Evolutionary conservation across 2,329 filamentous ascomycete genomes (phyloP), one percentile per base, ranked within the genome.

Genomic region (Penicillium capsulatum): DNA sequence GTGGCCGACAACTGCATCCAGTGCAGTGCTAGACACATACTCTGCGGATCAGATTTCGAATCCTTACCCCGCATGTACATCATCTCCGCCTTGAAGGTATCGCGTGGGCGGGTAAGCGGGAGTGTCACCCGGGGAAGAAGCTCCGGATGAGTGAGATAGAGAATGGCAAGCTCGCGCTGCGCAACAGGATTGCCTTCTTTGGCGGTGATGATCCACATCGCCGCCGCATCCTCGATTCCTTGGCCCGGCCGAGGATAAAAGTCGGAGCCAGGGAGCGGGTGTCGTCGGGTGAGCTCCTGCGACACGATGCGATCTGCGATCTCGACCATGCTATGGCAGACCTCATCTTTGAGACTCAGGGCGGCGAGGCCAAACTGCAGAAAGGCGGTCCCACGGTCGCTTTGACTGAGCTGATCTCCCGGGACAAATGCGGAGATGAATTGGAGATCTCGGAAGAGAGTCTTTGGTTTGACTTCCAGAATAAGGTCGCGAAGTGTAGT

Each of bases 21-120:
- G 71, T 97, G 91, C 66, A 94, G 82, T 7, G 91, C 91, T 41
- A 95, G 80, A 57, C 90, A 96, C 86, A 97, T 92, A 29, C 89
- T 81, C 38, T 84, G 84, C 2, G 87, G 86, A 61, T 96, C 88
- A 44, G 83, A 89, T 51, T 87, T 74, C 11, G 75, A 72, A 54
- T 84, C 79, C 37, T 76, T 71, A 28, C 76, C 76, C 48, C 72
- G 73, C 47, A 72, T 69, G 59, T 77, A 86, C 75, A 94, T 87
- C 53, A 92, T 80, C 40, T 88, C 80, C 53, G 85, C 84, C 66
- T 91, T 92, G 71, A 97, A 97, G 0, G 94, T 89, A 57, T 96
- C 89, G 16, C 83, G 76, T 0, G 89, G 86, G 58, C 85, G 84
- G 11, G 86, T 86, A 36, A 97, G 75, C 1, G 92, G 92, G 29